A percentile compares a stretch with the other conserved stretches of the same genome.
Evolutionary conservation across 768 basidiomycete species (phyloP).

Genomic region (Tricholoma hemisulphureum): DNA sequence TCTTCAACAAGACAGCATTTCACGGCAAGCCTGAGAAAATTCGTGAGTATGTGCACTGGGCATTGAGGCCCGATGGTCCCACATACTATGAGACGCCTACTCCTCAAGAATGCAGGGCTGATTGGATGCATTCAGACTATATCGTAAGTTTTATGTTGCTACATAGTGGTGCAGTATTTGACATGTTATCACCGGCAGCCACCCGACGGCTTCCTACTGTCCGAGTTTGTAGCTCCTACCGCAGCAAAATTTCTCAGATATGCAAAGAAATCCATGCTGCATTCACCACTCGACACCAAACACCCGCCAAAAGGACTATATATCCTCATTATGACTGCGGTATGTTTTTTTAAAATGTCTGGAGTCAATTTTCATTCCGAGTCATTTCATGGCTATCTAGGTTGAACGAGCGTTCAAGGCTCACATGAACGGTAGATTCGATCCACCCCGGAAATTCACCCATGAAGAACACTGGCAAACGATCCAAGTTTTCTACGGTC

Average conservation of each 20-base stretch:
- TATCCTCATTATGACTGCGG: conserved; percentile 6
- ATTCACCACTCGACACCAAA: conserved; percentile 2
- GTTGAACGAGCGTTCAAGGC: neutral
- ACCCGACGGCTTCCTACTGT: conserved; percentile 7
- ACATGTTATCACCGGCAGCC: conserved; percentile 5
- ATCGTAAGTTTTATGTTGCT: conserved; percentile 4
- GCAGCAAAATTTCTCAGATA: conserved; percentile 2
- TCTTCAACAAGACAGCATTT: conserved; percentile 1
- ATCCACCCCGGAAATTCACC: too few species aligned
- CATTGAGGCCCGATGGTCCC: conserved; percentile 7
- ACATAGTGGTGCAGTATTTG: neutral
- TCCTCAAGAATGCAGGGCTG: too few species aligned
- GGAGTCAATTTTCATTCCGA: neutral
- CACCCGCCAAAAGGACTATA: conserved; percentile 9
- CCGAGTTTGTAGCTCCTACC: neutral
- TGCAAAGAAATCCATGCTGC: conserved; percentile 4
- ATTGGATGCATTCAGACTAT: neutral
- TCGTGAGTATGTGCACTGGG: conserved; percentile 7
- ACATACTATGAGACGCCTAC: conserved; percentile 9
- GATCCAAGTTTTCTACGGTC: too few species aligned
- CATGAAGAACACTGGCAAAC: too few species aligned
- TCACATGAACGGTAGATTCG: too few species aligned
- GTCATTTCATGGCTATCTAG: neutral
- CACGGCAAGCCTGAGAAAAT: neutral
- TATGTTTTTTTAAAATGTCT: conserved; percentile 1